phyloP scores from a whole-genome alignment of 2,329 filamentous ascomycete species.

The Ophiostoma tasmaniense region DNA sequence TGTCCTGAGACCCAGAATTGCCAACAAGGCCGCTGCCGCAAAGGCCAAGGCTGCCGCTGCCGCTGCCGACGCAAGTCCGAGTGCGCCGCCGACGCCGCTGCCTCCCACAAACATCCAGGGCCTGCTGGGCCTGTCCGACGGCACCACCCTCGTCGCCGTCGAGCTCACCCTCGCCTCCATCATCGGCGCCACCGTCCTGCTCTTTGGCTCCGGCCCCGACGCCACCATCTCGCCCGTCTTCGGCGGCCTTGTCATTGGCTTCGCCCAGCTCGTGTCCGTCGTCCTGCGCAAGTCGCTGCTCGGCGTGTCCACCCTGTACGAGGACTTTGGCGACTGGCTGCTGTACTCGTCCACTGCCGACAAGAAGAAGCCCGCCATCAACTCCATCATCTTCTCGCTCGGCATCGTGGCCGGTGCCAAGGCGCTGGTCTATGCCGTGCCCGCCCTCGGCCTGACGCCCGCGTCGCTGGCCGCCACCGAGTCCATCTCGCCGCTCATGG shows the following conservation, averaged over 20 bases:
- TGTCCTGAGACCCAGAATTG: conserved; percentile 30
- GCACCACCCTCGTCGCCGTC: conserved; percentile 33
- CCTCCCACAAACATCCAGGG: conserved; percentile 32
- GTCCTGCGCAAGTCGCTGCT: conserved; percentile 45
- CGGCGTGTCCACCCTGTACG: conserved; percentile 53
- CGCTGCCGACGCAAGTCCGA: neutral
- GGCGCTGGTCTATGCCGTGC: conserved; percentile 5
- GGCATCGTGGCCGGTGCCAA: conserved; percentile 28
- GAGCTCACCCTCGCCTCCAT: conserved; percentile 37
- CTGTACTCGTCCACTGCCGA: conserved; percentile 24
- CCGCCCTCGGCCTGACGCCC: conserved; percentile 12
- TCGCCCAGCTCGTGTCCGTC: conserved; percentile 49
- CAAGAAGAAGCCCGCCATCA: conserved; percentile 25
- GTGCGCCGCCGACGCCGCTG: neutral
- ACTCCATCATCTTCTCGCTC: conserved; percentile 17
- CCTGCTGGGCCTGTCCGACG: conserved; percentile 33
- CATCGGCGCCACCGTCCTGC: conserved; percentile 29
- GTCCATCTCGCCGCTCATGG: conserved; percentile 30
- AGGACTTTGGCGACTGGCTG: conserved; percentile 50
- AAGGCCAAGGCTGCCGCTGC: neutral
- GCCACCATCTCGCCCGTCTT: conserved; percentile 36
- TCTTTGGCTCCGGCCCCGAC: conserved; percentile 24
- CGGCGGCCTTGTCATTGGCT: conserved; percentile 51
- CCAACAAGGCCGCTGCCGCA: neutral
- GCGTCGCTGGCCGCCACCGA: conserved; percentile 21